phyloP scores from a whole-genome alignment of 2,329 filamentous ascomycete species.

The Colletotrichum karsti region DNA sequence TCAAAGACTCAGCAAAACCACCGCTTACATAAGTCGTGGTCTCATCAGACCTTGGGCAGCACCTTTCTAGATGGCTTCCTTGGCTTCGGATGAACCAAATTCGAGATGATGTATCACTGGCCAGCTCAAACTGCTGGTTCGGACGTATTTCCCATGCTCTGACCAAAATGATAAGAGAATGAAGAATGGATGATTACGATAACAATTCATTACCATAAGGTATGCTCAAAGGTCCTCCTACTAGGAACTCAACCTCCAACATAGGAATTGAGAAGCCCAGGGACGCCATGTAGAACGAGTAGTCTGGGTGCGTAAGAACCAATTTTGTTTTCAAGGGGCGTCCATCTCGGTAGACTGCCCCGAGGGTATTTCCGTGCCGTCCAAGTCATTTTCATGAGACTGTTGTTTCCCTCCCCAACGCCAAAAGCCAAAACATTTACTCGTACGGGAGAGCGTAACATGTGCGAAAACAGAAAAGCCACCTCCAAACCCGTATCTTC shows the following conservation, averaged over 20 bases:
- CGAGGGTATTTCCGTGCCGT: conserved; percentile 27
- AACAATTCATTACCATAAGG: neutral
- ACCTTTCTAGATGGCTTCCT: neutral
- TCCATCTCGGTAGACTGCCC: neutral
- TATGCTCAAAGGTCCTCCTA: neutral
- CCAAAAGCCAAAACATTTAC: neutral
- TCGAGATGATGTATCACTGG: neutral
- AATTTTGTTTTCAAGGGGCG: conserved; percentile 14
- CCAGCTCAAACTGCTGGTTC: neutral
- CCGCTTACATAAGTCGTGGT: neutral
- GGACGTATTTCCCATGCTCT: no score
- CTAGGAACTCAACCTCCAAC: neutral
- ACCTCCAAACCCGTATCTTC: no score
- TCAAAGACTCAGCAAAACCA: neutral
- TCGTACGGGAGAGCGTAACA: neutral
- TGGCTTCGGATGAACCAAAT: neutral
- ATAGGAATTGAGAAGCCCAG: no score
- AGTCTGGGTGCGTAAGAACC: neutral
- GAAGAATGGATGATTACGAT: no score
- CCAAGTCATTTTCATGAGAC: conserved; percentile 9
- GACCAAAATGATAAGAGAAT: no score
- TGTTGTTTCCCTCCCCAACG: conserved; percentile 1
- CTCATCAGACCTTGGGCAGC: neutral
- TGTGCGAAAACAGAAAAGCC: neutral
- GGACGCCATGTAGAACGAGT: no score